Conservation (phyloP, 805 yeast species). For the Schizosaccharomyces lindneri region DNA sequence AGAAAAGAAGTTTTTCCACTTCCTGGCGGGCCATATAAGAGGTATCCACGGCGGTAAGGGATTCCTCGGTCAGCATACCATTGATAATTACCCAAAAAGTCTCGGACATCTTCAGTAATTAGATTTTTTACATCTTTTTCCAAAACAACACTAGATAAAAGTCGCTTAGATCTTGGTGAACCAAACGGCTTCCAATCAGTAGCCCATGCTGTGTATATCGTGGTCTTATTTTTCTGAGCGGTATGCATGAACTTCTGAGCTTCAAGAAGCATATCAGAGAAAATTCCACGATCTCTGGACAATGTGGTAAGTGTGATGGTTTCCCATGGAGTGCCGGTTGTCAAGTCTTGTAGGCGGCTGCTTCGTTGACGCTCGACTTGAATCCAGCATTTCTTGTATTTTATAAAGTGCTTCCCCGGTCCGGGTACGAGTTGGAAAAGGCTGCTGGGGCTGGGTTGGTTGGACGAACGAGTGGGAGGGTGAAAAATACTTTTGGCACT, state of each 20-base stretch:
- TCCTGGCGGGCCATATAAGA: slow-evolving; percentile 92
- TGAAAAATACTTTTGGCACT: background rate
- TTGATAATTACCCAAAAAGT: slow-evolving; percentile 51
- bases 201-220: slow-evolving; percentile 82
- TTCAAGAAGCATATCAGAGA: slow-evolving; percentile 47
- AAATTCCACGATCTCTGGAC: slow-evolving; percentile 51
- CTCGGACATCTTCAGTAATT: slow-evolving; percentile 48
- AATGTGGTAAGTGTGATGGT: slow-evolving; percentile 84
- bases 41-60: slow-evolving; percentile 85
- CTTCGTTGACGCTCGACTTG: slow-evolving; percentile 74
- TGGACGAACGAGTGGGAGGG: slow-evolving; percentile 12
- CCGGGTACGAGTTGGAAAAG: slow-evolving; percentile 86
- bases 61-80: slow-evolving; percentile 96
- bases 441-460: slow-evolving; percentile 73
- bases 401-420: slow-evolving; percentile 77
- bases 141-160: slow-evolving; percentile 62
- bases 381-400: slow-evolving; percentile 70
- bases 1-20: slow-evolving; percentile 89
- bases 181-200: slow-evolving; percentile 99
- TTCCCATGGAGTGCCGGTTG: slow-evolving; percentile 83
- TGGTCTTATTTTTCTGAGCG: slow-evolving; percentile 32
- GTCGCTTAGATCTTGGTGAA: slow-evolving; percentile 68
- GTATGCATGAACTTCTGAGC: slow-evolving; percentile 78
- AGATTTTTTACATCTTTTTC: slow-evolving; percentile 48
- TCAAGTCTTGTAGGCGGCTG: slow-evolving; percentile 65